Evolutionary conservation across 805 yeast genomes (phyloP).

Genomic region (Metschnikowia continentalis): DNA sequence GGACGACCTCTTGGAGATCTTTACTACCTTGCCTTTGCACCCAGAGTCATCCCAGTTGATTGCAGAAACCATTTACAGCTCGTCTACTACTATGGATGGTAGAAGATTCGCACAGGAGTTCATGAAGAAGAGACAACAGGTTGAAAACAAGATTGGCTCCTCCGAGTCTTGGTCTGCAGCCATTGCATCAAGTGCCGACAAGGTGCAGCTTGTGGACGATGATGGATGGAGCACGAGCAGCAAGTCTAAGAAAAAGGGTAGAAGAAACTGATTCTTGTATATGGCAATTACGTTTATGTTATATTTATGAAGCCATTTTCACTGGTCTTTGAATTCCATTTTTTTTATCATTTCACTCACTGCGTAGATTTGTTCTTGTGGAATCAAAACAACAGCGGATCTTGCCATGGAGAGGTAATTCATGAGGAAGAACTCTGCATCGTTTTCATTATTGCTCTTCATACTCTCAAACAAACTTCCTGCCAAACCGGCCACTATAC

Average conservation of each 20-base stretch:
- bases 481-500: slow-evolving; percentile 66
- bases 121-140: slow-evolving; percentile 66
- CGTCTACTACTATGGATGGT: slow-evolving; percentile 89
- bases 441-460: slow-evolving; percentile 13
- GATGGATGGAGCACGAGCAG: slow-evolving; percentile 46
- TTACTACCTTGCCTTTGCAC: slow-evolving; percentile 70
- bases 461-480: slow-evolving; percentile 39
- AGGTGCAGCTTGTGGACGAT: slow-evolving; percentile 36
- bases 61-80: slow-evolving; percentile 86
- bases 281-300: background rate
- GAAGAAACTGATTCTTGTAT: slow-evolving; percentile 12
- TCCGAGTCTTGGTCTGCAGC: slow-evolving; percentile 72
- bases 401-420: slow-evolving; percentile 58
- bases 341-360: slow-evolving; percentile 21
- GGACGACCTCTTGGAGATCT: slow-evolving; percentile 74
- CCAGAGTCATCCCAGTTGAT: slow-evolving; percentile 80
- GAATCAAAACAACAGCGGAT: slow-evolving; percentile 57
- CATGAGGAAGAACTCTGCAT: slow-evolving; percentile 41
- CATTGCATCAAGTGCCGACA: slow-evolving; percentile 41
- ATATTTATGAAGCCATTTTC: background rate
- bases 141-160: slow-evolving; percentile 52
- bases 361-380: slow-evolving; percentile 42
- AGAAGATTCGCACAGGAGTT: slow-evolving; percentile 91
- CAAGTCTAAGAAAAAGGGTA: slow-evolving; percentile 38
- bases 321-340: slow-evolving; percentile 1